phyloP scores from a whole-genome alignment of 306 rosid genomes.

The Begonia peltatifolia region DNA sequence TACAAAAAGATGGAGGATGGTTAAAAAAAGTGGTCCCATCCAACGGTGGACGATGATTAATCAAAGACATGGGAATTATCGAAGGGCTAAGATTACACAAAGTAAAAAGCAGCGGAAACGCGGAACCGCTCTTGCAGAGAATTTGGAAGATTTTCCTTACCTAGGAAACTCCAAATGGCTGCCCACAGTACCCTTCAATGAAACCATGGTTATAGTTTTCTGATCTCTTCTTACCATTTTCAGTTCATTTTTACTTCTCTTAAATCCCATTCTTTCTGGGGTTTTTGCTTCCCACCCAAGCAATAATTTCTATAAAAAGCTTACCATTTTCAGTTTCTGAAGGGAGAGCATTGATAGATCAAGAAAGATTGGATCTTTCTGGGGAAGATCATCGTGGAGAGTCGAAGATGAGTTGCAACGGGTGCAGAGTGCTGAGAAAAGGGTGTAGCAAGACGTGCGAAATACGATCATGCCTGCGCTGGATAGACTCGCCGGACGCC shows the following conservation, averaged over 20 bases:
- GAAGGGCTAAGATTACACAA: not conserved
- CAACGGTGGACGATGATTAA: no score
- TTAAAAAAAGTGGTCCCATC: no score
- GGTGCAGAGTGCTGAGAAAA: slow-evolving; percentile 59
- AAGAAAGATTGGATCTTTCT: no score
- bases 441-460: slow-evolving; percentile 47
- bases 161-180: not conserved
- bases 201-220: slow-evolving; percentile 18
- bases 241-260: not conserved
- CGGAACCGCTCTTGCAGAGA: slow-evolving; percentile 62
- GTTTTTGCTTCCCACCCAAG: no score
- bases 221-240: slow-evolving; percentile 1
- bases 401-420: slow-evolving; percentile 59
- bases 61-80: not conserved
- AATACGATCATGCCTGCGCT: slow-evolving; percentile 36
- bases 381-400: not conserved
- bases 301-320: no score
- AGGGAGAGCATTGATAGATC: no score
- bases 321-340: no score
- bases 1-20: no score
- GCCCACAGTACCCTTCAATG: slow-evolving; percentile 1
- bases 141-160: slow-evolving; percentile 31
- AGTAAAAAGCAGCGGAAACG: slow-evolving; percentile 31
- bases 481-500: slow-evolving; percentile 50
- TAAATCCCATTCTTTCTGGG: no score